Conservation (phyloP, 768 basidiomycete genomes). For the Macrolepiota fuliginosa region DNA sequence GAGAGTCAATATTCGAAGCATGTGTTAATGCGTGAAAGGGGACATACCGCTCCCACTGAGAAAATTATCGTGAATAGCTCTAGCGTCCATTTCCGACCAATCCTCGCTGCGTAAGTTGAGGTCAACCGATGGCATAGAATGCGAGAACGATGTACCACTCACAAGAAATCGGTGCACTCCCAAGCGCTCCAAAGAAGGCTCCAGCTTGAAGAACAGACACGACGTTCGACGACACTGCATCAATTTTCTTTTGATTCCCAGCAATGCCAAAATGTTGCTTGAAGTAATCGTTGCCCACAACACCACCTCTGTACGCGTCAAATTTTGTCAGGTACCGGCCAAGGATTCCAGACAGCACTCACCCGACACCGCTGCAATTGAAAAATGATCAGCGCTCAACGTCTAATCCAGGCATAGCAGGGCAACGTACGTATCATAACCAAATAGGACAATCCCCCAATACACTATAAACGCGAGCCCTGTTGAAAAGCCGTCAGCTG, state of each 20-base stretch:
- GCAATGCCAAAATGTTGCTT: conserved; percentile 55
- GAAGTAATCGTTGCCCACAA: conserved; percentile 65
- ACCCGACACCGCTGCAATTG: conserved; percentile 25
- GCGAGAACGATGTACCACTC: conserved; percentile 15
- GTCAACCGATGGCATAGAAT: not conserved
- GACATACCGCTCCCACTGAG: conserved; percentile 64
- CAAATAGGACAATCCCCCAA: conserved; percentile 82
- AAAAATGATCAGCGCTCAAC: not conserved
- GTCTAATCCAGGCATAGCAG: not conserved
- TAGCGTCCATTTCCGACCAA: conserved; percentile 69
- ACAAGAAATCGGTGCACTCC: conserved; percentile 71
- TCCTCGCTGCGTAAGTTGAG: conserved; percentile 36
- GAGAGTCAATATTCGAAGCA: not conserved
- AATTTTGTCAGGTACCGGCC: not conserved
- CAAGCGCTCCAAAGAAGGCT: conserved; percentile 84
- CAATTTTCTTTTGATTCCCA: conserved; percentile 36
- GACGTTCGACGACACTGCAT: conserved; percentile 74
- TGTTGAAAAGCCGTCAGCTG: conserved; percentile 22
- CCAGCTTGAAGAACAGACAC: conserved; percentile 87
- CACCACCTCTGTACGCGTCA: conserved; percentile 52
- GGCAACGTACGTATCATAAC: conserved; percentile 68
- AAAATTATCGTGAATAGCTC: conserved; percentile 64
- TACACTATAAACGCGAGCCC: conserved; percentile 74
- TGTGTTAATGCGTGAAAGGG: not conserved
- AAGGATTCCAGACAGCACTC: not conserved